Percentiles rank a stretch among this genome's conserved stretches.
Conservation (phyloP, 2,329 filamentous ascomycete genomes). For the Clathrospora elynae region DNA sequence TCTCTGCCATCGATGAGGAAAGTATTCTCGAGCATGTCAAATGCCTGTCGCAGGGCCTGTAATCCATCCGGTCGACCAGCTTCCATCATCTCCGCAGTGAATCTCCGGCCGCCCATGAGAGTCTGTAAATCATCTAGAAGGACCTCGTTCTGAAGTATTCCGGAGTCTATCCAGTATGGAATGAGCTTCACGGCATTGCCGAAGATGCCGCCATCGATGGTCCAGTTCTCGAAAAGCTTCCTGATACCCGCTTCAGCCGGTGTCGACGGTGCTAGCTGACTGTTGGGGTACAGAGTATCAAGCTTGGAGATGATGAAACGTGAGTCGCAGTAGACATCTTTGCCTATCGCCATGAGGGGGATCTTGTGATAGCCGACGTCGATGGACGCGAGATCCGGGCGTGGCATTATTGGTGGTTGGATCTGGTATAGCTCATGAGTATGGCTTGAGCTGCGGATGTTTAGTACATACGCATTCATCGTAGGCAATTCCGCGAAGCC, state of each 20-base stretch:
- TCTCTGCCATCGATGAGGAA: slow-evolving; percentile 68
- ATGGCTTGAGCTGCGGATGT: background rate
- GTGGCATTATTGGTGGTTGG: slow-evolving; percentile 56
- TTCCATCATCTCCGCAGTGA: slow-evolving; percentile 48
- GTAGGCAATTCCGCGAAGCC: slow-evolving; percentile 68
- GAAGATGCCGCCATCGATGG: slow-evolving; percentile 65
- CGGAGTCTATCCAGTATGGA: slow-evolving; percentile 60
- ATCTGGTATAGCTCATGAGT: slow-evolving; percentile 51
- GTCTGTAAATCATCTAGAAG: slow-evolving; percentile 64
- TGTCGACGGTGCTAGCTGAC: slow-evolving; percentile 17
- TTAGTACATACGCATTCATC: slow-evolving; percentile 68
- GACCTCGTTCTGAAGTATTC: slow-evolving; percentile 59
- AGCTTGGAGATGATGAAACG: slow-evolving; percentile 41
- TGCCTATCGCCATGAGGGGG: slow-evolving; percentile 39
- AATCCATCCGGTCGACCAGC: slow-evolving; percentile 61
- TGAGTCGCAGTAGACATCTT: slow-evolving; percentile 43
- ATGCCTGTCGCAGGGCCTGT: slow-evolving; percentile 58
- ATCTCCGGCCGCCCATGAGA: slow-evolving; percentile 51
- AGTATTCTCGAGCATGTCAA: slow-evolving; percentile 65
- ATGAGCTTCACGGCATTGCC: slow-evolving; percentile 59
- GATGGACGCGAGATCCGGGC: slow-evolving; percentile 38
- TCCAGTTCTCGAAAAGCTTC: slow-evolving; percentile 62
- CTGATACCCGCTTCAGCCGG: slow-evolving; percentile 55
- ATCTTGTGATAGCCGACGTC: slow-evolving; percentile 48
- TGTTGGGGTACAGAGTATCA: slow-evolving; percentile 28